Percentiles rank a stretch among this genome's conserved stretches.
Conservation (phyloP, 192 early-diverging fungal species). For the Backusella mclennaniae region DNA sequence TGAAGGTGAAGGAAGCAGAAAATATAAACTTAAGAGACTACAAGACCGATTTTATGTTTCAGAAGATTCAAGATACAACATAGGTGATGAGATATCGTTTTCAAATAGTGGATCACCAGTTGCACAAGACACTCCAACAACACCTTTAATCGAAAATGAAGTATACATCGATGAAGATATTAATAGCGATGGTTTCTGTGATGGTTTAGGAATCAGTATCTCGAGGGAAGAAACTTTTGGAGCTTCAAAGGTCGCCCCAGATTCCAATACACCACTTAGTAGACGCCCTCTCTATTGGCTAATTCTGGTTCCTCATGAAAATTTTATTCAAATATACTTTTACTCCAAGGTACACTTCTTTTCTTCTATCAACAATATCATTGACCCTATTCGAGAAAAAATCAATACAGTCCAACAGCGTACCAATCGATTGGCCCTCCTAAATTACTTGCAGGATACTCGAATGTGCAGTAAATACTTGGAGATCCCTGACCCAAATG, state of each 20-base stretch:
- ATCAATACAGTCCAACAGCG: conserved; percentile 54
- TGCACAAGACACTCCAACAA: not conserved
- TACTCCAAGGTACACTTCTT: conserved; percentile 61
- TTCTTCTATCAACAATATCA: conserved; percentile 43
- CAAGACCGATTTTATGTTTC: conserved; percentile 22
- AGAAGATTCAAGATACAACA: conserved; percentile 21
- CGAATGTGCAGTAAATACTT: conserved; percentile 60
- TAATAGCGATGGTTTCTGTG: conserved; percentile 15
- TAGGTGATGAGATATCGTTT: not conserved
- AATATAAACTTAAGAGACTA: conserved; percentile 6
- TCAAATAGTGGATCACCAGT: conserved; percentile 8
- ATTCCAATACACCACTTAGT: not conserved
- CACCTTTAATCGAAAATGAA: not conserved
- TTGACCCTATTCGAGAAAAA: conserved; percentile 47
- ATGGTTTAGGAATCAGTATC: conserved; percentile 29
- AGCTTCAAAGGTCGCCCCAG: not conserved
- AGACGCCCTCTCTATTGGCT: conserved; percentile 56
- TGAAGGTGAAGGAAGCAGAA: not conserved
- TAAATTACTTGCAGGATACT: conserved; percentile 60
- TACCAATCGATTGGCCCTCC: conserved; percentile 61
- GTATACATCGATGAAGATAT: not conserved
- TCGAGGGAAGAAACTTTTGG: not conserved
- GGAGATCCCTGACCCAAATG: conserved; percentile 37
- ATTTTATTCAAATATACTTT: conserved; percentile 58
- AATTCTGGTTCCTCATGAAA: conserved; percentile 50